phyloP scores from a whole-genome alignment of 208 protist species.

The Trypanosoma theileri region DNA sequence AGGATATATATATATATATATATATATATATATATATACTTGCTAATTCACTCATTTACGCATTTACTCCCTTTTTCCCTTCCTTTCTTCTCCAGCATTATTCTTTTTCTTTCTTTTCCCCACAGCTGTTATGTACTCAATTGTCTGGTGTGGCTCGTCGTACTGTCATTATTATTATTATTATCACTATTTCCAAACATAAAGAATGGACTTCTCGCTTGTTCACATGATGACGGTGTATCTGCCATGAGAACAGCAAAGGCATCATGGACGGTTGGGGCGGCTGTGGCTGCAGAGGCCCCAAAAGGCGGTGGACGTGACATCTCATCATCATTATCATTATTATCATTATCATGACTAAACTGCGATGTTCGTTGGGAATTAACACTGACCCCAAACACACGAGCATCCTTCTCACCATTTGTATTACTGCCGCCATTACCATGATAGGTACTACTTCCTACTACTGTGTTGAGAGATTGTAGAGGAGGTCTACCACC shows the following conservation, averaged over 20 bases:
- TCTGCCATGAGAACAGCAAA: too few relatives aligned
- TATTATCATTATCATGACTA: background rate
- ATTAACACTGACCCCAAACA: background rate
- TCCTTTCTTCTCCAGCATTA: background rate
- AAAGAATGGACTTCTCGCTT: background rate
- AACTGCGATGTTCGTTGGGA: background rate
- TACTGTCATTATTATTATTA: conserved; percentile 1
- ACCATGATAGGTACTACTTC: too few relatives aligned
- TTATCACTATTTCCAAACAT: background rate
- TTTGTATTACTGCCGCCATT: background rate
- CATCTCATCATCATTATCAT: background rate
- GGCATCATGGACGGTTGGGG: background rate
- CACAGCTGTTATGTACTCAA: too few relatives aligned
- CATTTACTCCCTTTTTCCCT: too few relatives aligned
- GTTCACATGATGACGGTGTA: too few relatives aligned
- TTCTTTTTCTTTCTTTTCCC: background rate
- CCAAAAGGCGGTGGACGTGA: conserved; percentile 2
- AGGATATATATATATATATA: too few relatives aligned
- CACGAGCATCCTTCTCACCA: background rate
- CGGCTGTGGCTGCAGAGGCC: background rate
- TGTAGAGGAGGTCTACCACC: too few relatives aligned
- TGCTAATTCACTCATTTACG: too few relatives aligned
- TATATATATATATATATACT: too few relatives aligned
- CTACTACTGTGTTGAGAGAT: too few relatives aligned
- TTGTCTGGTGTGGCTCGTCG: too few relatives aligned